A percentile compares a stretch with the other conserved stretches of the same genome.
These are phyloP conservation scores for Trichocomaceae sp. DNA, from an alignment of 2,329 filamentous ascomycete genomes.

Conservation along the genomic window DNA sequence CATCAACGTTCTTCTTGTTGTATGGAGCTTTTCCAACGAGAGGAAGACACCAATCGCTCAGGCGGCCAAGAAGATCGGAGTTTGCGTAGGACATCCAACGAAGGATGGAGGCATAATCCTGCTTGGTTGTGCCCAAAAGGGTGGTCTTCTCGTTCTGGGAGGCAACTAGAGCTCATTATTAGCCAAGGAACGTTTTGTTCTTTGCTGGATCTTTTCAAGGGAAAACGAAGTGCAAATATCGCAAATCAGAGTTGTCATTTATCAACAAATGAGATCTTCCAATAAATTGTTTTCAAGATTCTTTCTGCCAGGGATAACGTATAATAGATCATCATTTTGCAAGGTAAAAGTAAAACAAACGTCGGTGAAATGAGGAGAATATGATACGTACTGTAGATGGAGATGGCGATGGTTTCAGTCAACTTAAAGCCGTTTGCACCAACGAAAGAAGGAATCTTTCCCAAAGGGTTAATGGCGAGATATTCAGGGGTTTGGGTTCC, in stretches of 20 bases:
- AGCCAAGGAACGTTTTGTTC: constrained; percentile 15
- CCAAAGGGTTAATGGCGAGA: constrained; percentile 75
- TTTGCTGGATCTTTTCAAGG: constrained; percentile 9
- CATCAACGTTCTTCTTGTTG: constrained; percentile 97
- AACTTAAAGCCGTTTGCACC: constrained; percentile 86
- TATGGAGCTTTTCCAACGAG: constrained; percentile 75
- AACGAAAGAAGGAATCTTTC: constrained; percentile 88
- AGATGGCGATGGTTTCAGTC: constrained; percentile 86
- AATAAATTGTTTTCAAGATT: constrained; percentile 30
- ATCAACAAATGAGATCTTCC: constrained; percentile 56
- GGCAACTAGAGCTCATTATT: constrained; percentile 58
- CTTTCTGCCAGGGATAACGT: constrained; percentile 98
- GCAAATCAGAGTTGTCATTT: constrained; percentile 58
- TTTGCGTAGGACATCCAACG: constrained; percentile 98
- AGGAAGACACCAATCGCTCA: constrained; percentile 79
- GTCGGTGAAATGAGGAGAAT: constrained; percentile 11
- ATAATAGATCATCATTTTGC: constrained; percentile 62
- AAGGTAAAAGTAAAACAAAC: constrained; percentile 17
- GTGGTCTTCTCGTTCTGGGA: constrained; percentile 99
- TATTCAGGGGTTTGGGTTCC: constrained; percentile 62
- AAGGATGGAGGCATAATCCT: constrained; percentile 98
- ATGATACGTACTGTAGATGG: constrained; percentile 82
- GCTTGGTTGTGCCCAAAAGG: constrained; percentile 98
- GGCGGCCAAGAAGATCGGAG: constrained; percentile 66
- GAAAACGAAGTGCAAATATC: constrained; percentile 33